A percentile compares a stretch with the other conserved stretches of the same genome.
Conservation (phyloP, 345 rosid species). For the Geranium rotundifolium region DNA sequence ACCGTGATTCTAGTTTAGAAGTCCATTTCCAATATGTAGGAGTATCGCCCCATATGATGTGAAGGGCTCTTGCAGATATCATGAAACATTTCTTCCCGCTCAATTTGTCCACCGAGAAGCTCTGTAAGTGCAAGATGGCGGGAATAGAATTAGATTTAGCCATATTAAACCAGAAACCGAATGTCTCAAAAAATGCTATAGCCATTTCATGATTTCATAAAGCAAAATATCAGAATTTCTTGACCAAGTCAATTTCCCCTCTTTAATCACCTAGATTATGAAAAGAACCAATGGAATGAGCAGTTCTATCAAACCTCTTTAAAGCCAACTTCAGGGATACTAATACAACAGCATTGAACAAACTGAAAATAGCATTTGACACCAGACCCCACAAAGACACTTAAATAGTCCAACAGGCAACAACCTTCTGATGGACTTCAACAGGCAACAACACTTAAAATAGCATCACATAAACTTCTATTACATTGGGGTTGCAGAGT, state of each 20-base stretch:
- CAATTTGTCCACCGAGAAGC: slow-evolving; percentile 38
- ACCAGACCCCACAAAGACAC: not conserved
- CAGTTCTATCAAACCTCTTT: not conserved
- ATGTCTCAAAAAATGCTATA: not conserved
- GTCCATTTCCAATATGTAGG: slow-evolving; percentile 48
- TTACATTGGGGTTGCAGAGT: no score
- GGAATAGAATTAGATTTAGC: not conserved
- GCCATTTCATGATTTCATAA: no score
- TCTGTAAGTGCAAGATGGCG: slow-evolving; percentile 5
- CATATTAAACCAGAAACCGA: not conserved
- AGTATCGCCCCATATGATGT: slow-evolving; percentile 42
- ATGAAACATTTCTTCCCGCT: slow-evolving; percentile 54
- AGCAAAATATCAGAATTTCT: no score
- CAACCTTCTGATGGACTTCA: no score
- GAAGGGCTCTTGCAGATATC: slow-evolving; percentile 42
- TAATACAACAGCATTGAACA: not conserved
- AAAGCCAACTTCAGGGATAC: not conserved
- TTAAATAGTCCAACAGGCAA: not conserved
- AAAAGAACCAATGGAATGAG: not conserved
- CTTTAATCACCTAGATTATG: not conserved
- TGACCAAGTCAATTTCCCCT: no score
- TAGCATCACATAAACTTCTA: no score
- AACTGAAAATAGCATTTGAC: not conserved
- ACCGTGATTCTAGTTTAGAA: slow-evolving; percentile 26
- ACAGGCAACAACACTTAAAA: no score